Conservation (phyloP, 768 basidiomycete genomes). For the Rubroboletus satanas region DNA sequence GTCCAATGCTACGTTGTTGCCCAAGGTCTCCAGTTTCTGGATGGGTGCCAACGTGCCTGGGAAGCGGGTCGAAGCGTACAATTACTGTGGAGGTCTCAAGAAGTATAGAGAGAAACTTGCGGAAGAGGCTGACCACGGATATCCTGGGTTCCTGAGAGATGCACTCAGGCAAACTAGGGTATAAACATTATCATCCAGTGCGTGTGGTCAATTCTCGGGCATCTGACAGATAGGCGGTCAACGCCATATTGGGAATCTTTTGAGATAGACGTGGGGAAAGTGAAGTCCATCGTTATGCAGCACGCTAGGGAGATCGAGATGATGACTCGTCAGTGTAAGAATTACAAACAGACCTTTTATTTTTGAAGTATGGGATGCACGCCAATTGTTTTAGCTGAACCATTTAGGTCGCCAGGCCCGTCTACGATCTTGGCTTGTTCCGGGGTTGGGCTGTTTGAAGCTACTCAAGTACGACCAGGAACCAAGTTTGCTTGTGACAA, state of each 20-base stretch:
- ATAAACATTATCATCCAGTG: background rate
- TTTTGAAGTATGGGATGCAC: background rate
- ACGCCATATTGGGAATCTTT: background rate
- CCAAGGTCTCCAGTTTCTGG: slow-evolving; percentile 8
- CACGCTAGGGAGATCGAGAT: background rate
- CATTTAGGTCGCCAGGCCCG: background rate
- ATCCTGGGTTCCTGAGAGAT: slow-evolving; percentile 8
- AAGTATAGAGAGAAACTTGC: slow-evolving; percentile 10
- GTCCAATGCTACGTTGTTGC: background rate
- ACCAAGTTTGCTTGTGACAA: background rate
- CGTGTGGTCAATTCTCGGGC: too few species aligned
- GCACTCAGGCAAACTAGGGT: background rate
- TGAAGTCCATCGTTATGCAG: background rate
- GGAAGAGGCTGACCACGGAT: slow-evolving; percentile 6
- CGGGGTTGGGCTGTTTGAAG: background rate
- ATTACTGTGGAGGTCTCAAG: slow-evolving; percentile 2
- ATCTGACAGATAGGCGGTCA: background rate
- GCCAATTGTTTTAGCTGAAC: too few species aligned
- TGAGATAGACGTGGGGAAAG: background rate
- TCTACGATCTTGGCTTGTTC: background rate
- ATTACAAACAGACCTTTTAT: background rate
- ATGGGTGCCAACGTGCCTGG: slow-evolving; percentile 9
- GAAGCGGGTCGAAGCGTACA: slow-evolving; percentile 8
- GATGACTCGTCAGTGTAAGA: background rate
- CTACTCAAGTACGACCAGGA: background rate